Percentiles rank a stretch among this genome's conserved stretches.
Conservation (phyloP, 257 asterid genomes). For the Solanum chaucha region DNA sequence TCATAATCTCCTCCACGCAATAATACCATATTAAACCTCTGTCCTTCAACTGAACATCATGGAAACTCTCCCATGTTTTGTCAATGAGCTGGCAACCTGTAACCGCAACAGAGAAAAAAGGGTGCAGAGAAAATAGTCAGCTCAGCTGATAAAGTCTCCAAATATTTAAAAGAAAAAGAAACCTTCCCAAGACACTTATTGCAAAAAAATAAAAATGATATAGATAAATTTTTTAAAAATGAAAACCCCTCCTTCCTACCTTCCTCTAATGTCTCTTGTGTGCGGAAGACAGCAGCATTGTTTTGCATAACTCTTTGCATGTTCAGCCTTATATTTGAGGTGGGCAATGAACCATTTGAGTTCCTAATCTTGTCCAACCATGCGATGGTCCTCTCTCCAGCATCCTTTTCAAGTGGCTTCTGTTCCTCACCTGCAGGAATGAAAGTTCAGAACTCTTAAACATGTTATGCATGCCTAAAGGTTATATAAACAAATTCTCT, state of each 20-base stretch:
- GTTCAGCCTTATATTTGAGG: constrained; percentile 80
- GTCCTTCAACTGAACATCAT: constrained; percentile 79
- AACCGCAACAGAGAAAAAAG: constrained; percentile 4
- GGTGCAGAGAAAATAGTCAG: not conserved
- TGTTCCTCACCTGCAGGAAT: constrained; percentile 61
- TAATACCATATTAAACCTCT: constrained; percentile 86
- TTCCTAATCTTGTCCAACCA: constrained; percentile 96
- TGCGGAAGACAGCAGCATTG: constrained; percentile 98
- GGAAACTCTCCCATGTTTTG: constrained; percentile 87
- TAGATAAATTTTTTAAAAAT: not conserved
- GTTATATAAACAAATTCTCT: not conserved
- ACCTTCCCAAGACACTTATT: not conserved
- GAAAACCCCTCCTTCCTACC: constrained; percentile 32
- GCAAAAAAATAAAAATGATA: no score
- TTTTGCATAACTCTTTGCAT: constrained; percentile 96
- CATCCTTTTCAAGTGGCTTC: constrained; percentile 73
- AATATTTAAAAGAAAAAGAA: not conserved
- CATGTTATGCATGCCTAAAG: not conserved
- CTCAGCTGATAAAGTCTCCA: not conserved
- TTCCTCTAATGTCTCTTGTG: constrained; percentile 96
- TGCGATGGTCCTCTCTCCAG: constrained; percentile 83
- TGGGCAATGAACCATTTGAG: constrained; percentile 86
- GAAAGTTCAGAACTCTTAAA: constrained; percentile 13
- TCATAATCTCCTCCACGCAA: not conserved
- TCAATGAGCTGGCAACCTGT: constrained; percentile 88